A percentile compares a stretch with the other conserved stretches of the same genome.
Evolutionary conservation across 768 basidiomycete species (phyloP).

Genomic region (Hypholoma fasciculare): DNA sequence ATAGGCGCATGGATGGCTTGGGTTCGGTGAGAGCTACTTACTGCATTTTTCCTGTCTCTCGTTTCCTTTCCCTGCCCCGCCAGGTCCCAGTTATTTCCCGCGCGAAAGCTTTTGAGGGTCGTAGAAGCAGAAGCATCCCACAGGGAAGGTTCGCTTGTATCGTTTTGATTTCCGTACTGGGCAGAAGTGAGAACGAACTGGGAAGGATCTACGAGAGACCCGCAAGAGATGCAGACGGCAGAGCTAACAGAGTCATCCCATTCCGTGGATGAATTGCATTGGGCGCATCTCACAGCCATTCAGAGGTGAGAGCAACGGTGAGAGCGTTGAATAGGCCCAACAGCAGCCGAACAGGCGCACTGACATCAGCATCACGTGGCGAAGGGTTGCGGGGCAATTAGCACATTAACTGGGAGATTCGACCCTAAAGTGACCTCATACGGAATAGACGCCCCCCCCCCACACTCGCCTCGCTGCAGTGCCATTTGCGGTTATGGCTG

Average conservation of each 20-base stretch:
- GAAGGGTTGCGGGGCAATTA: not conserved
- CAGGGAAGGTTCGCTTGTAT: constrained; percentile 28
- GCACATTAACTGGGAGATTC: constrained; percentile 8
- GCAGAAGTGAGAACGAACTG: constrained; percentile 57
- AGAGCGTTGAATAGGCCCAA: constrained; percentile 5
- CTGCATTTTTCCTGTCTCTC: constrained; percentile 63
- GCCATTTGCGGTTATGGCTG: constrained; percentile 21
- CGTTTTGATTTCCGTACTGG: constrained; percentile 31
- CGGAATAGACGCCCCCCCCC: constrained; percentile 2
- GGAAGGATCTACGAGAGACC: constrained; percentile 63
- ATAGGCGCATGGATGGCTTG: constrained; percentile 12
- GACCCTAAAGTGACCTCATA: constrained; percentile 2
- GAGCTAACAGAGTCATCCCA: constrained; percentile 63
- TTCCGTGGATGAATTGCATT: constrained; percentile 52
- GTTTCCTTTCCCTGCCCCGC: constrained; percentile 67
- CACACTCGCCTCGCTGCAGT: constrained; percentile 3
- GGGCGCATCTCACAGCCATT: constrained; percentile 45
- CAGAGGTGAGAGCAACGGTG: constrained; percentile 8
- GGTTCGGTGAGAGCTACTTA: constrained; percentile 31
- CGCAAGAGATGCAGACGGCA: constrained; percentile 68
- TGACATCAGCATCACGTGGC: not conserved
- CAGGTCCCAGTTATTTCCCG: constrained; percentile 57
- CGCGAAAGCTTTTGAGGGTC: constrained; percentile 50
- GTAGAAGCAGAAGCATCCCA: constrained; percentile 32
- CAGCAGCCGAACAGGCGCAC: not conserved